A percentile compares a stretch with the other conserved stretches of the same genome.
phyloP scores from a whole-genome alignment of 768 basidiomycete genomes.

The Tylopilus sp. region DNA sequence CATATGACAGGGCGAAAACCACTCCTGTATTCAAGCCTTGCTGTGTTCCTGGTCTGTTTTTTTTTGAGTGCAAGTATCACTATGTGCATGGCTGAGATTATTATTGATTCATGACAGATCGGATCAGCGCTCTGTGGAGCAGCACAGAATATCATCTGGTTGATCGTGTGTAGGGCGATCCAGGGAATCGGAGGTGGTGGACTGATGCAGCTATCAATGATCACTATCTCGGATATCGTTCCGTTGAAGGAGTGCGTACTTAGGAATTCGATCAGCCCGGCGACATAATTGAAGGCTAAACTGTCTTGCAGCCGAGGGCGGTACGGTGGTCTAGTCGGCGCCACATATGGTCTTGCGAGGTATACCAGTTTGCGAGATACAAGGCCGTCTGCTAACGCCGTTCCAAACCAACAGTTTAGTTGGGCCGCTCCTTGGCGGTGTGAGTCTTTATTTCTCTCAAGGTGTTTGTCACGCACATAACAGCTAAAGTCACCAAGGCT shows the following conservation, averaged over 20 bases:
- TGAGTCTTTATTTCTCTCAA: slow-evolving; percentile 34
- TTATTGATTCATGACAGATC: slow-evolving; percentile 37
- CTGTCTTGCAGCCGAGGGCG: slow-evolving; percentile 61
- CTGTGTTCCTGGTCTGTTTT: slow-evolving; percentile 47
- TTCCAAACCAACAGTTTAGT: slow-evolving; percentile 45
- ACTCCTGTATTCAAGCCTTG: slow-evolving; percentile 59
- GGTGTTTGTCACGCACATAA: too few relatives aligned
- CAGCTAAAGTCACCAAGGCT: neutral
- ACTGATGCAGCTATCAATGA: slow-evolving; percentile 69
- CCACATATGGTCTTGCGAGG: slow-evolving; percentile 72
- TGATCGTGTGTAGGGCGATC: slow-evolving; percentile 70
- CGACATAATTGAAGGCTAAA: neutral
- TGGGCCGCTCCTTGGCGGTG: slow-evolving; percentile 79
- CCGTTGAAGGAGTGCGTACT: slow-evolving; percentile 59
- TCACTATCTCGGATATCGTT: slow-evolving; percentile 81
- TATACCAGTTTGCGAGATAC: neutral
- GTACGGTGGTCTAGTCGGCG: slow-evolving; percentile 67
- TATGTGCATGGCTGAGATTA: neutral
- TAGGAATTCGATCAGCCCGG: neutral
- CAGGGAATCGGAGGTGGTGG: slow-evolving; percentile 84
- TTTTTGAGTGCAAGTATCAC: neutral
- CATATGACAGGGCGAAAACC: slow-evolving; percentile 54
- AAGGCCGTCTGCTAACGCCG: neutral
- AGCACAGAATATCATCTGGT: slow-evolving; percentile 73
- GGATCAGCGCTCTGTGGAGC: slow-evolving; percentile 80